Conservation (phyloP, 1,139 yeast genomes). For the Blastobotrys proliferans region DNA sequence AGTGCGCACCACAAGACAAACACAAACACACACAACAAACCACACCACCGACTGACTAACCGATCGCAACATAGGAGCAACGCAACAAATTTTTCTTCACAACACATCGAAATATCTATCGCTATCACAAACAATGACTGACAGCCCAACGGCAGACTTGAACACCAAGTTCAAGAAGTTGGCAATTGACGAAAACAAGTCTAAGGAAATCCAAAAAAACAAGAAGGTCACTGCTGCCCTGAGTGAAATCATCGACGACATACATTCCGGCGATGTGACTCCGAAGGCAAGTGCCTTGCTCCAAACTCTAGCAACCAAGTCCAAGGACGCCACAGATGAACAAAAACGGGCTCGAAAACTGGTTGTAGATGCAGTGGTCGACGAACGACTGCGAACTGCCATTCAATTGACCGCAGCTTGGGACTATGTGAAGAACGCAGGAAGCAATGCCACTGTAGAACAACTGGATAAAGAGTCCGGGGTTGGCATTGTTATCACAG, state of each 20-base stretch:
- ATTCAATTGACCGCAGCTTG: slow-evolving; percentile 80
- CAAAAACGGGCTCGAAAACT: slow-evolving; percentile 41
- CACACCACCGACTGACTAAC: too few relatives aligned
- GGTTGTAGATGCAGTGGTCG: slow-evolving; percentile 58
- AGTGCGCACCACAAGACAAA: too few relatives aligned
- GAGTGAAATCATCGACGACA: slow-evolving; percentile 50
- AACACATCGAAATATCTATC: background rate
- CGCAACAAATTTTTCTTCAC: background rate
- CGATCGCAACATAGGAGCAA: too few relatives aligned
- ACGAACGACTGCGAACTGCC: slow-evolving; percentile 59
- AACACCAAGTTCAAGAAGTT: slow-evolving; percentile 48
- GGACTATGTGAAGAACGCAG: slow-evolving; percentile 54
- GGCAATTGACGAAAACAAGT: slow-evolving; percentile 47
- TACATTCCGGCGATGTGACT: slow-evolving; percentile 35
- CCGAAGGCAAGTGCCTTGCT: slow-evolving; percentile 57
- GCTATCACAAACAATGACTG: background rate
- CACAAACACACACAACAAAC: too few relatives aligned
- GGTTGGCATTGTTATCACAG: slow-evolving; percentile 72
- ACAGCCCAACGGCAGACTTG: slow-evolving; percentile 29
- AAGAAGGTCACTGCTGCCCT: slow-evolving; percentile 75
- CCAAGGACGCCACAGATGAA: slow-evolving; percentile 30
- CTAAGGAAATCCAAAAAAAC: slow-evolving; percentile 69
- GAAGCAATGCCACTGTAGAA: slow-evolving; percentile 39
- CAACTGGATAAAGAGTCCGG: slow-evolving; percentile 66
- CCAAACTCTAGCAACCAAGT: slow-evolving; percentile 65